Evolutionary conservation across 306 rosid species (phyloP), one percentile per base, ranked within the genome.

Genomic region (Lathyrus aphaca): DNA sequence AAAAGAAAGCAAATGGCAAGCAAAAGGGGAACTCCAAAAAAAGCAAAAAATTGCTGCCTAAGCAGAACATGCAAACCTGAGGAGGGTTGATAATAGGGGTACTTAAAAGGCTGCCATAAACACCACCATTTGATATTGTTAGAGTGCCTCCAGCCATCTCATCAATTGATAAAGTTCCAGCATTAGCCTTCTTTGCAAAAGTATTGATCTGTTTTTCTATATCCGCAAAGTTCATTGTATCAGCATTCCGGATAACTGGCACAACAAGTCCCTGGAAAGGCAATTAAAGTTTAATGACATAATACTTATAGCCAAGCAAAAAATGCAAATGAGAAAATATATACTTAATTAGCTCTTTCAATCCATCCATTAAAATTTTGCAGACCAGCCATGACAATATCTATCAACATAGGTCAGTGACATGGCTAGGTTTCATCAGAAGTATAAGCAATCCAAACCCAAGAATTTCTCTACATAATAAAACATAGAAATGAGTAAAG

Each of bases 91-190:
- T 88, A 30, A 90, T 90, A 75, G 96, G 95, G 62, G 95, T 87
- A 74, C 95, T 88, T 80, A 88, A 74, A 82, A 90, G 96, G 66
- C 92, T 90, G 69, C 95, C 92, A 71, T 84, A 90, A 73, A 88
- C 96, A 68, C 96, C 96, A 45, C 92, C 96, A 55, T 90, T 90
- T 8, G 95, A 90, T 84, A 90, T 86, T 63, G 96, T 88, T 63
- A 90, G 81, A 38, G 91, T 84, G 57, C 95, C 96, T 67, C 96
- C 96, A 53, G 92, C 96, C 96, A 86, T 90, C 74, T 90, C 92
- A 81, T 90, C 96, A 66, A 90, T 88, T 43, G 92, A 90, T 71
- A 84, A 64, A 60, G 86, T 74, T 75, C 91, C 96, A 78, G 80
- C 80, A 69, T 75, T 84, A 77, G 96, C 96, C 83, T 86, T 90